Percentiles rank a stretch among this genome's conserved stretches.
phyloP scores from a whole-genome alignment of 2,329 filamentous ascomycete genomes.

The Parastagonospora nodorum region DNA sequence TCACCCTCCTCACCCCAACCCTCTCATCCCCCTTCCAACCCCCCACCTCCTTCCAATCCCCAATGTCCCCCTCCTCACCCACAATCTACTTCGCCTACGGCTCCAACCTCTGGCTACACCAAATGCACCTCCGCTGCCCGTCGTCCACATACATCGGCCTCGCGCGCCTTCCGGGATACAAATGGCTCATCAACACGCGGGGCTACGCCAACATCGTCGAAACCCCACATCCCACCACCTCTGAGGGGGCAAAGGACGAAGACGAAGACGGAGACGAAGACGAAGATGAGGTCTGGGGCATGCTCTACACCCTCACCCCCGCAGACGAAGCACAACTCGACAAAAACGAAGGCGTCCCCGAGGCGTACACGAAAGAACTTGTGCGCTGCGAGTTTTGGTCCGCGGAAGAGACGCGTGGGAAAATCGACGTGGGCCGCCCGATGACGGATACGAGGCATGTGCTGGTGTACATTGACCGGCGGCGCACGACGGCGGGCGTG shows the following conservation, averaged over 20 bases:
- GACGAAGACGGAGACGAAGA: conserved; percentile 33
- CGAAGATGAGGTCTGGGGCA: conserved; percentile 42
- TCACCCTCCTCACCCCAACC: not conserved
- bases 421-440: conserved; percentile 25
- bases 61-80: conserved; percentile 1
- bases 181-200: conserved; percentile 69
- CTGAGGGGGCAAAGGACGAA: not conserved
- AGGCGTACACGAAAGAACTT: conserved; percentile 62
- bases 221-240: not conserved
- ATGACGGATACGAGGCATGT: conserved; percentile 40
- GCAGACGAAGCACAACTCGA: conserved; percentile 40
- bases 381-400: conserved; percentile 53
- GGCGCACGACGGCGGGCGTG: conserved; percentile 44
- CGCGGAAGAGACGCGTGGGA: not conserved
- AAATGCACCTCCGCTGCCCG: conserved; percentile 68
- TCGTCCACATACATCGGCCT: conserved; percentile 61
- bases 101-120: conserved; percentile 68
- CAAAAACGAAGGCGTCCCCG: conserved; percentile 65
- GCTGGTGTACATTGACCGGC: conserved; percentile 65
- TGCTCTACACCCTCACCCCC: conserved; percentile 36
- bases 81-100: conserved; percentile 73
- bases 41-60: not conserved
- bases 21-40: not conserved
- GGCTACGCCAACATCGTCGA: conserved; percentile 71
- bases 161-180: conserved; percentile 61